Conservation (phyloP, 805 yeast species). For the Candida hispaniensis region DNA sequence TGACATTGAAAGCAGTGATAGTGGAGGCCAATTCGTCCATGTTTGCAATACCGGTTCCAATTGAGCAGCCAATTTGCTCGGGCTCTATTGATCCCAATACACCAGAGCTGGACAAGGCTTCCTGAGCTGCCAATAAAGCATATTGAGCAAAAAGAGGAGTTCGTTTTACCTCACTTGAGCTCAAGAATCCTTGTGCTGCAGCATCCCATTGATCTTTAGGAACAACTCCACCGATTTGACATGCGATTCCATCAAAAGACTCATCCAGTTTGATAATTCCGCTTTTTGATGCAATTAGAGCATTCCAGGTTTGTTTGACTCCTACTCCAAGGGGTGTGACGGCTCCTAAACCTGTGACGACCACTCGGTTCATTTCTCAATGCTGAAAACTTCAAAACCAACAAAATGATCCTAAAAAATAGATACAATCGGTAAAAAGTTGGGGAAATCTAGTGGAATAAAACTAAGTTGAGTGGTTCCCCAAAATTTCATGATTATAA, state of each 20-base stretch:
- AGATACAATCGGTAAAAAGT: no score
- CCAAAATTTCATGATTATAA: no score
- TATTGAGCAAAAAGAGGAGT: slow-evolving; percentile 66
- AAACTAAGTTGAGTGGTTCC: no score
- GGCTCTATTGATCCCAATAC: slow-evolving; percentile 30
- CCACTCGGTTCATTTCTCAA: slow-evolving; percentile 52
- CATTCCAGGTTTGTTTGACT: slow-evolving; percentile 28
- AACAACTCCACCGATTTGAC: slow-evolving; percentile 65
- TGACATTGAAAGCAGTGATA: slow-evolving; percentile 38
- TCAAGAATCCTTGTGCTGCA: slow-evolving; percentile 40
- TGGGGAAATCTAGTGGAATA: no score
- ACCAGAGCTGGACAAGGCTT: slow-evolving; percentile 64
- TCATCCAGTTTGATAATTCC: slow-evolving; percentile 35
- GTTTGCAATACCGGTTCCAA: slow-evolving; percentile 91
- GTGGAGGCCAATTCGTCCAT: slow-evolving; percentile 62
- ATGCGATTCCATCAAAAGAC: slow-evolving; percentile 47
- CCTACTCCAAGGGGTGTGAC: slow-evolving; percentile 82
- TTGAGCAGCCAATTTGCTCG: slow-evolving; percentile 48
- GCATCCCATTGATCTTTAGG: slow-evolving; percentile 40
- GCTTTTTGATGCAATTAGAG: slow-evolving; percentile 27
- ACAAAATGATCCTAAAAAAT: no score
- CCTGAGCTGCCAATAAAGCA: slow-evolving; percentile 63
- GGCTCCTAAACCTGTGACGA: slow-evolving; percentile 83
- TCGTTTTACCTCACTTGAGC: slow-evolving; percentile 42
- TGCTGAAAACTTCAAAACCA: no score